Evolutionary conservation across 441 rosid genomes (phyloP), one percentile per base, ranked within the genome.

Genomic region (Corymbia calophylla): DNA sequence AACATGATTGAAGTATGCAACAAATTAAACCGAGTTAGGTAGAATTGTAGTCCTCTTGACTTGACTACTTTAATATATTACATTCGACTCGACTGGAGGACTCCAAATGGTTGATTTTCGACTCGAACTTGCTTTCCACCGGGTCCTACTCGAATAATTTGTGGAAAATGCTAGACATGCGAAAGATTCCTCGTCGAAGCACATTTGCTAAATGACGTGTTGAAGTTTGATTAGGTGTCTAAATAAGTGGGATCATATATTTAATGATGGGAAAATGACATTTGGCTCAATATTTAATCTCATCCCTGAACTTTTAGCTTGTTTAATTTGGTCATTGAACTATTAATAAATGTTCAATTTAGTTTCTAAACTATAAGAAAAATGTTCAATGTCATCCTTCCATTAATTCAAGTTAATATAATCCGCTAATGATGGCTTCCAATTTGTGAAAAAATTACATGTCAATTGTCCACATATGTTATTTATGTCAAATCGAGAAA

Each of bases 321-420:
- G 0, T 35, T 19, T 1, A 35, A 9, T 35, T 9, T 32, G 6
- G 4, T 35, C 27, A 4, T 5, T 35, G 15, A 70, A 32, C 12
- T 35, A 70, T 19, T 19, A 27, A 1, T 35, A 35, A 35, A 35
- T 18, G 44, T 31, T 66, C 23, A 31, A 66, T 66, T 31, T 31
- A 66, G 44, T 66, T 3, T 0, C 6, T 66, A 66, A 8, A 4
- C 3, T 31, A 31, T 17, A 66, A 0, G 13, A 17, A 17, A 1
- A 17, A 15, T 66, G 8, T 35, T 70, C 8, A 9, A 32, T 5
- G 39, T 66, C 6, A 14, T 64, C 35, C 0, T n/a, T 64, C 19
- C 35, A n/a, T n/a, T n/a, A 29, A 64, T 64, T 29, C 16, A 3
- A 64, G 5, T 7, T n/a, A 66, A 31, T 66, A 66, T 17, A 66